Base-by-base conservation (phyloP, 495 filamentous ascomycete species). In the Tetracladium setigerum region DNA sequence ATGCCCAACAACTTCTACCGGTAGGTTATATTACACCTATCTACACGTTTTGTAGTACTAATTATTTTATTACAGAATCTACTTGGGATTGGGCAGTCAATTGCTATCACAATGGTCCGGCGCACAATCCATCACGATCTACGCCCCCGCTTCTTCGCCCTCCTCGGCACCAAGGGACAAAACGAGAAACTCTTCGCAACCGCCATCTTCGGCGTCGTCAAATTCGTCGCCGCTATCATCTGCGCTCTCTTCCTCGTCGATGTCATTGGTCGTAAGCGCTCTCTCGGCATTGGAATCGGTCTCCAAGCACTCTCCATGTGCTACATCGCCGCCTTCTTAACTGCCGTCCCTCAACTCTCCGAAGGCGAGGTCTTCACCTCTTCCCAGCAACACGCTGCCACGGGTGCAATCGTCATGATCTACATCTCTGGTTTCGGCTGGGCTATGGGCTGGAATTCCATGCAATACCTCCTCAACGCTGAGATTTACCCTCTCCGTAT, bases 211-310 rank as follows among this genome's bases (percentile, higher is more conserved):
- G 83, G 83, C 31, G 71, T 88, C 49, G 64, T 85, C 58, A 87
- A 88, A 50, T 72, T 87, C 46, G 59, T 74, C 8, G 73, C 82
- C 0, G 73, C 82, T 14, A 53, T 86, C 18, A 37, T 77, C 34
- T 86, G 82, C 55, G 81, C 82, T 7, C 65, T 86, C 11, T 85
- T 87, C 70, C 69, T 89, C 14, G 79, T 89, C 52, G 83, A 89
- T 50, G 69, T 83, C 40, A 81, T 86, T 52, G 83, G 84, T 5
- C 81, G 84, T 36, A 84, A 85, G 61, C 78, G 83, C 27, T 71
- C 84, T 1, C 67, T 89, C 0, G 65, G 81, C 9, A 49, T 79
- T 1, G 83, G 84, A 5, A 86, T 86, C 42, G 63, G 66, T 24
- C 65, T 84, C 1, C 81, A 84, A 49, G 74, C 73, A 16, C 57